Base-by-base conservation (phyloP, 2,329 filamentous ascomycete species). In the Colletotrichum australisinense region DNA sequence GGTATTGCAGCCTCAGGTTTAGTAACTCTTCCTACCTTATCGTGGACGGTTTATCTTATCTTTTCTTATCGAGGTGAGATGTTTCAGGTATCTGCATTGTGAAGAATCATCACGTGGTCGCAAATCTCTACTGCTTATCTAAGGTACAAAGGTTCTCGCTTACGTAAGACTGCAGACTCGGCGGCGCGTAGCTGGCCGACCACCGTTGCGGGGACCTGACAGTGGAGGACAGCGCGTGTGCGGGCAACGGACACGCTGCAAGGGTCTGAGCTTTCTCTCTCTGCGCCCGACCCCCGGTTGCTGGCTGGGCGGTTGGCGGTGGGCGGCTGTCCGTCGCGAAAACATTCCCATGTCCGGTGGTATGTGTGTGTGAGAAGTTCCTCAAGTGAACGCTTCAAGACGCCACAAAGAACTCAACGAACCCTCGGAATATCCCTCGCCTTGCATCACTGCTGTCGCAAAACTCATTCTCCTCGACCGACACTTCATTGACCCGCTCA, bases 361-460 rank as follows among this genome's bases (percentile, higher is more conserved):
- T 38, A 4, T 38, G 12, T 38, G 35, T 26, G 7, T 22, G 56
- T 24, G 63, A 9, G 52, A 67, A 57, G 67, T 62, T 70, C 35
- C 32, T 30, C 53, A 22, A 62, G 32, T 65, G 32, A 72, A 59
- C 63, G 38, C 53, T 68, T 60, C 67, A 38, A 67, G 58, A 32
- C 32, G 14, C 32, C 16, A 74, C 68, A 72, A 74, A 72, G 72
- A 42, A 63, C 35, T 64, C 32, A 46, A 68, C 71, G 22, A 69
- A 62, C 66, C 65, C 57, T 53, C 63, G 68, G 62, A 16, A 63
- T 42, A 38, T 58, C 69, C 58, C 58, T 68, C 67, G 52, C 42
- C 19, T 72, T 24, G 22, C 30, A 42, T 63, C 56, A 30, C 56
- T 53, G 28, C 56, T 42, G 66, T 73, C 62, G 67, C 63, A n/a